Evolutionary conservation across 441 rosid genomes (phyloP), one percentile per base, ranked within the genome.

Genomic region (Gossypium trilobum): DNA sequence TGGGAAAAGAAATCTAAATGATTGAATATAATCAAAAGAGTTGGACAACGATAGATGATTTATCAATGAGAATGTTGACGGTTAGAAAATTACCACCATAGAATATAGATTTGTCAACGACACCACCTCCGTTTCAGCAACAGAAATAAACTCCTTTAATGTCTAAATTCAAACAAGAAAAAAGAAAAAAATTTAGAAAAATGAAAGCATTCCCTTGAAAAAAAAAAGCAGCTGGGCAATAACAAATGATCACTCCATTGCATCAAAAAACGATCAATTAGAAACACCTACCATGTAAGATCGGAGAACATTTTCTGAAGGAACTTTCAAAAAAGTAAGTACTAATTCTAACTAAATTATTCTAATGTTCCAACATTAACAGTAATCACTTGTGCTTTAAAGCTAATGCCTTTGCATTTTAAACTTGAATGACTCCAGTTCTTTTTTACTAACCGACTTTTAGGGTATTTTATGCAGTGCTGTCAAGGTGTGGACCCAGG

Each of bases 41-140:
- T 14, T 54, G 1, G 56, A 73, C 22, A 57, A 23, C 10, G 44
- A 29, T 20, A 33, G 19, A 70, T 72, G 59, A 36, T 1, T 13
- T 10, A 10, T 13, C 29, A 16, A 51, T 42, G 25, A 33, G 23
- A 70, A 13, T 9, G 50, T 62, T 39, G 65, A 77, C 16, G 57
- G 59, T 70, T 0, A 31, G 78, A 10, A 82, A 68, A 52, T 87
- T 88, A 95, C 99, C 97, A 87, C 99, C 19, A 84, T 85, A 31
- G 91, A 79, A 70, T 92, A 95, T 20, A 95, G 85, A 81, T 79
- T 91, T 54, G 97, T 80, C 74, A 91, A 87, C 25, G 89, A 84
- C 63, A 78, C 84, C 83, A 86, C 99, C 85, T 95, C 99, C 59
- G 82, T 71, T 87, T 85, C 95, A 60, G 99, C 91, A 78, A 76